Percentiles rank a stretch among this genome's conserved stretches.
Evolutionary conservation across 345 rosid genomes (phyloP).

Genomic region (Gossypium herbaceum): DNA sequence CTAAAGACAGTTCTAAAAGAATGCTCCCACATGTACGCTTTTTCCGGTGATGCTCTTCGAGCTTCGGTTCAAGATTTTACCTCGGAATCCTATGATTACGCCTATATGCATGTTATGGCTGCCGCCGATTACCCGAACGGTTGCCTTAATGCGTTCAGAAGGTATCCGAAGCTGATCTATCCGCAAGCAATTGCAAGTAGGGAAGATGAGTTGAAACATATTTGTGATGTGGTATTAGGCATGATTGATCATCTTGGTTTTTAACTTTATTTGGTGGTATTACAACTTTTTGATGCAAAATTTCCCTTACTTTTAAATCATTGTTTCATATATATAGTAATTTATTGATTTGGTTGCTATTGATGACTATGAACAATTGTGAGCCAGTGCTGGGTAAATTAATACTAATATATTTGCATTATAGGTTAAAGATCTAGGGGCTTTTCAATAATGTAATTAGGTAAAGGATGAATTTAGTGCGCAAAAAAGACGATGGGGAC

Average conservation of each 20-base stretch:
- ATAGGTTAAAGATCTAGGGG: too few species aligned
- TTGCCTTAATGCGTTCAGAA: slow-evolving; percentile 56
- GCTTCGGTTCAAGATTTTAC: slow-evolving; percentile 43
- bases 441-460: too few species aligned
- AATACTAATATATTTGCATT: too few species aligned
- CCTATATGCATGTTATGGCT: slow-evolving; percentile 62
- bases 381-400: too few species aligned
- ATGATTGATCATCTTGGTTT: slow-evolving; percentile 48
- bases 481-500: too few species aligned
- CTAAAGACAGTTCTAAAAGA: slow-evolving; percentile 43
- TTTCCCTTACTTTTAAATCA: neutral
- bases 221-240: slow-evolving; percentile 65
- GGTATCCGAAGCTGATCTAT: slow-evolving; percentile 43
- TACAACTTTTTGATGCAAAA: too few species aligned
- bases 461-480: too few species aligned
- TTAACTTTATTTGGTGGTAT: neutral
- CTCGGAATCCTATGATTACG: slow-evolving; percentile 59
- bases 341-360: neutral
- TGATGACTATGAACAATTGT: neutral
- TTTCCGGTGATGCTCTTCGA: slow-evolving; percentile 54
- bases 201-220: slow-evolving; percentile 60
- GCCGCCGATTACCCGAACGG: slow-evolving; percentile 68
- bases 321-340: too few species aligned
- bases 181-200: slow-evolving; percentile 55
- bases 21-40: slow-evolving; percentile 64